Conservation (phyloP, 1,139 yeast genomes). For the Kurtzmaniella natalensis region DNA sequence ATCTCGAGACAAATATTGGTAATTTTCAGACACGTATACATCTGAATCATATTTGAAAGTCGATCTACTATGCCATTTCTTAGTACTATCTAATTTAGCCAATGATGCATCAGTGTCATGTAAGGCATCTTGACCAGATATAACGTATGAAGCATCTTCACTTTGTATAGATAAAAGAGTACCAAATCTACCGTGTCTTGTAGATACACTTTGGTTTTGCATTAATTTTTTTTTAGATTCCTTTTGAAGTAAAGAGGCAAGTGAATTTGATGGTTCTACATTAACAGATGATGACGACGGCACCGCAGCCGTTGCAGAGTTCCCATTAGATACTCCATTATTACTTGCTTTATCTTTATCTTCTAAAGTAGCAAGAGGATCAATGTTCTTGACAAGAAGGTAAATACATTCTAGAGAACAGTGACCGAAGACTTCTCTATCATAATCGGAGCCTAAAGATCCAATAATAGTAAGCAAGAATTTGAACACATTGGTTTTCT, state of each 20-base stretch:
- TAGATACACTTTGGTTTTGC: constrained; percentile 50
- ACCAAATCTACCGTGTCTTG: constrained; percentile 91
- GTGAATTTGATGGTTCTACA: constrained; percentile 19
- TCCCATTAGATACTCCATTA: constrained; percentile 7
- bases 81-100: constrained; percentile 58
- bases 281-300: constrained; percentile 21
- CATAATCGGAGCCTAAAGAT: constrained; percentile 61
- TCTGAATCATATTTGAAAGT: constrained; percentile 45
- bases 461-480: constrained; percentile 67
- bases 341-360: constrained; percentile 7
- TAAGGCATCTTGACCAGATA: constrained; percentile 72
- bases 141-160: constrained; percentile 55
- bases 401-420: constrained; percentile 69
- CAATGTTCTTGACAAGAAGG: constrained; percentile 55
- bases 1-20: constrained; percentile 28
- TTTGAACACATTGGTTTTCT: constrained; percentile 65
- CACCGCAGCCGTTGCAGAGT: constrained; percentile 7
- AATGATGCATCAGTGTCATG: constrained; percentile 44
- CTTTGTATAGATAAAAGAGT: constrained; percentile 70
- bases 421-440: constrained; percentile 54
- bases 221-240: constrained; percentile 53
- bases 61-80: constrained; percentile 56
- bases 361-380: constrained; percentile 18
- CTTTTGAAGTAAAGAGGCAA: constrained; percentile 51
- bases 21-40: constrained; percentile 23